A percentile compares a stretch with the other conserved stretches of the same genome.
Conservation (phyloP, 768 basidiomycete species). For the Hygrophorus russula region DNA sequence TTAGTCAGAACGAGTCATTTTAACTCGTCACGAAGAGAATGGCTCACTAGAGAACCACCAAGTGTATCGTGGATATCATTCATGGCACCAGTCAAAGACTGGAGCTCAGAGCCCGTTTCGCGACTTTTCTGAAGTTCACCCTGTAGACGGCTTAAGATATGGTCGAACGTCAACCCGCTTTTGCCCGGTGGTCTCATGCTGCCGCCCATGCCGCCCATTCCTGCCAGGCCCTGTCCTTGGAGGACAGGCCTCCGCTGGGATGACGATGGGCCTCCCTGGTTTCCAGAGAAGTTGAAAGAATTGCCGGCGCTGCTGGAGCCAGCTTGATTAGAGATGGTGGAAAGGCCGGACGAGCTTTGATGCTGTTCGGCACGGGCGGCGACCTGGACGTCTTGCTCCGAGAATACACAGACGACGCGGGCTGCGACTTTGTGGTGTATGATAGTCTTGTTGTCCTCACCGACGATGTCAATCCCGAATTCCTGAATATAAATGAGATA, state of each 20-base stretch:
- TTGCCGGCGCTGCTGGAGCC: constrained; percentile 7
- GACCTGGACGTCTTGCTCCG: constrained; percentile 71
- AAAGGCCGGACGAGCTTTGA: constrained; percentile 14
- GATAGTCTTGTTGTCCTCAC: constrained; percentile 96
- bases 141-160: constrained; percentile 80
- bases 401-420: constrained; percentile 81
- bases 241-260: constrained; percentile 47
- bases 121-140: constrained; percentile 92
- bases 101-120: constrained; percentile 83
- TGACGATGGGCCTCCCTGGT: constrained; percentile 10
- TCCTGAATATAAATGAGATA: constrained; percentile 40
- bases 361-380: constrained; percentile 58
- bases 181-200: constrained; percentile 66
- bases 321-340: constrained; percentile 8
- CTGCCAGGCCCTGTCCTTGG: constrained; percentile 45
- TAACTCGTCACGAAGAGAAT: not conserved
- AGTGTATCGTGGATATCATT: constrained; percentile 88
- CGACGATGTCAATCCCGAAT: constrained; percentile 98
- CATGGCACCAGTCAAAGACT: constrained; percentile 67
- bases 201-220: constrained; percentile 71
- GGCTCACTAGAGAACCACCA: constrained; percentile 66
- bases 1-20: not conserved
- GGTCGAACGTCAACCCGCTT: constrained; percentile 85
- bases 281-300: constrained; percentile 26
- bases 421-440: constrained; percentile 99